Conservation (phyloP, 768 basidiomycete species). For the Phanerochaete sordida region DNA sequence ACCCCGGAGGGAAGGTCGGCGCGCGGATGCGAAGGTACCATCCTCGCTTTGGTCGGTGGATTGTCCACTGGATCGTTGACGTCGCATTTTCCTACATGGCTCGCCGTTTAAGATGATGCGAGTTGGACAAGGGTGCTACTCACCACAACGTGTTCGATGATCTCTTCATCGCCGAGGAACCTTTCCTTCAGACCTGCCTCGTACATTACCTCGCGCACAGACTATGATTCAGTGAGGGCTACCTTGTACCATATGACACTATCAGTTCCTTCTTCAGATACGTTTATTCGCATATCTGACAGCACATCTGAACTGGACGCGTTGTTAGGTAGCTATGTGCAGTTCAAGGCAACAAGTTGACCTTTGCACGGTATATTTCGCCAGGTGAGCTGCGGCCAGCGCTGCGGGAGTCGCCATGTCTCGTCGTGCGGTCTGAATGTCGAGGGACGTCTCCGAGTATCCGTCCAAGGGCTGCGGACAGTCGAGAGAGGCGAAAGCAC, state of each 20-base stretch:
- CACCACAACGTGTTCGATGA: slow-evolving; percentile 71
- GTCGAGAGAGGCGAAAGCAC: too few species aligned
- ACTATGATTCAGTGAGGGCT: slow-evolving; percentile 12
- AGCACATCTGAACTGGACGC: slow-evolving; percentile 66
- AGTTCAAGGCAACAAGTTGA: background rate
- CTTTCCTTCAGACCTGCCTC: slow-evolving; percentile 51
- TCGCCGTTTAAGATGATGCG: background rate
- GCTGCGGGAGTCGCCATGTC: background rate
- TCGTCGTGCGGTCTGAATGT: background rate
- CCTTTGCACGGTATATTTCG: slow-evolving; percentile 10
- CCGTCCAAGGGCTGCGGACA: too few species aligned
- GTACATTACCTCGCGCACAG: slow-evolving; percentile 2
- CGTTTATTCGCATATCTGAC: slow-evolving; percentile 62
- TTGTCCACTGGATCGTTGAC: slow-evolving; percentile 64
- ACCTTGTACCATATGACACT: slow-evolving; percentile 76
- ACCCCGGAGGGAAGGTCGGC: slow-evolving; percentile 60
- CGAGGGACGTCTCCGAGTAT: background rate
- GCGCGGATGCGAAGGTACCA: slow-evolving; percentile 82
- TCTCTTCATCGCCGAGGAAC: slow-evolving; percentile 68
- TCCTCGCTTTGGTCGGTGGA: slow-evolving; percentile 76
- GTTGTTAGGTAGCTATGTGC: background rate
- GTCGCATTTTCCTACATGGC: slow-evolving; percentile 59
- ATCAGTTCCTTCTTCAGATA: slow-evolving; percentile 53
- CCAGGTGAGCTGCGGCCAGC: background rate
- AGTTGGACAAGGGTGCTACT: slow-evolving; percentile 22